phyloP scores from a whole-genome alignment of 2,329 filamentous ascomycete genomes.

The Penicillium thymicola region DNA sequence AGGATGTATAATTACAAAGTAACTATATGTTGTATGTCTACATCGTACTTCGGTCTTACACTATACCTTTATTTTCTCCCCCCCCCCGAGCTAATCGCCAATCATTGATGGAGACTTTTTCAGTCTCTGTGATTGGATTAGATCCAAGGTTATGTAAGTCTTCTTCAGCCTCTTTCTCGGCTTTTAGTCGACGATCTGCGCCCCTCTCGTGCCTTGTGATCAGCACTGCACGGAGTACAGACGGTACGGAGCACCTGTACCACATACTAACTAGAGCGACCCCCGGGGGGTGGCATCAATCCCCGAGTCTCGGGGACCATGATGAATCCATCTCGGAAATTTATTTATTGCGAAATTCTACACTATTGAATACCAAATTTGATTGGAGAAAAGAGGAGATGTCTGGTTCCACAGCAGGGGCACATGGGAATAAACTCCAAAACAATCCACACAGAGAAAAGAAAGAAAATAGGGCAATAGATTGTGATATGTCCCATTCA shows the following conservation, averaged over 20 bases:
- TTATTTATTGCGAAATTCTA: not conserved
- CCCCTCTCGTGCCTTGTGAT: conserved; percentile 1
- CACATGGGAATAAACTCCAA: not conserved
- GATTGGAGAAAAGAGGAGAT: not conserved
- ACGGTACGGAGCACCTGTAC: not conserved
- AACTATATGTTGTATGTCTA: too few relatives aligned
- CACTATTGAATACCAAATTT: conserved; percentile 3
- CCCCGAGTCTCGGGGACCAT: conserved; percentile 7
- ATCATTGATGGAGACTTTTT: not conserved
- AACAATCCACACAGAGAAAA: not conserved
- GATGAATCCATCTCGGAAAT: not conserved
- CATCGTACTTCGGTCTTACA: not conserved
- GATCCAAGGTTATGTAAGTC: not conserved
- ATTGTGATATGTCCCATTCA: conserved; percentile 26
- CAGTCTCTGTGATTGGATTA: not conserved
- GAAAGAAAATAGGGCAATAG: not conserved
- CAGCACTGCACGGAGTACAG: not conserved
- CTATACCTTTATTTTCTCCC: not conserved
- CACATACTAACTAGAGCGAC: not conserved
- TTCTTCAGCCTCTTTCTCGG: conserved; percentile 9
- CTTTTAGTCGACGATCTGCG: not conserved
- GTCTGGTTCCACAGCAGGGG: conserved; percentile 2
- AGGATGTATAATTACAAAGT: not conserved
- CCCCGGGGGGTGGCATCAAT: not conserved
- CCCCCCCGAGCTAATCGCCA: not conserved